These are phyloP conservation scores for Aspergillus brunneoviolaceus DNA, from an alignment of 2,329 filamentous ascomycete genomes.

Conservation along the genomic window DNA sequence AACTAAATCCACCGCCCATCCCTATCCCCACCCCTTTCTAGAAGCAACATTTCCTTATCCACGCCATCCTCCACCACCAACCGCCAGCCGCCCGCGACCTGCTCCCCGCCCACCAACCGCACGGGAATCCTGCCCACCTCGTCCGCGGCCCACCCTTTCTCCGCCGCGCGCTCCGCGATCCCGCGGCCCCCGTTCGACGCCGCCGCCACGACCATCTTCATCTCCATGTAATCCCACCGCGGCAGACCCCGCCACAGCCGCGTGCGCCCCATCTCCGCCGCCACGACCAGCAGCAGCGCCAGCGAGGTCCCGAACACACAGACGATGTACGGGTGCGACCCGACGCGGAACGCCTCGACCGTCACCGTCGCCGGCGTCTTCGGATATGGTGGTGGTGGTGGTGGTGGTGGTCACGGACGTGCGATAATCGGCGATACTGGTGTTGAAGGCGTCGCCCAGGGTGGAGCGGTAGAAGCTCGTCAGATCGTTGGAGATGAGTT, in stretches of 20 bases:
- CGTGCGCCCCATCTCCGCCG: not conserved
- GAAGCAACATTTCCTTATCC: not conserved
- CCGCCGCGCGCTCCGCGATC: not conserved
- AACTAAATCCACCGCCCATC: not conserved
- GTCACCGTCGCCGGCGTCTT: not conserved
- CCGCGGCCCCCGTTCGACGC: not conserved
- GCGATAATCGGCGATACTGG: not conserved
- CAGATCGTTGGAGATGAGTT: not conserved
- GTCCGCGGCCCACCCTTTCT: not conserved
- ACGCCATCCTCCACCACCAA: not conserved
- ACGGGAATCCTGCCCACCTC: not conserved
- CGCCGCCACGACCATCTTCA: not conserved
- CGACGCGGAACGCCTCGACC: not conserved
- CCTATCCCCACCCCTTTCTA: not conserved
- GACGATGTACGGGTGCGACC: not conserved
- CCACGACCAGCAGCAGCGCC: not conserved
- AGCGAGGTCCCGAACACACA: not conserved
- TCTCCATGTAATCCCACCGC: not conserved
- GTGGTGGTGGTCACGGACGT: not conserved
- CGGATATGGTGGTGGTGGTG: not conserved
- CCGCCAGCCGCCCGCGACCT: not conserved
- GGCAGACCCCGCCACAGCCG: not conserved
- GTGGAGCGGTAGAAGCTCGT: slow-evolving; percentile 4
- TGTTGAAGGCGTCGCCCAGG: not conserved
- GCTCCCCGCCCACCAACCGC: not conserved